These are phyloP conservation scores for Aureobasidium sp. DNA, from an alignment of 2,329 filamentous ascomycete genomes.

Conservation along the genomic window DNA sequence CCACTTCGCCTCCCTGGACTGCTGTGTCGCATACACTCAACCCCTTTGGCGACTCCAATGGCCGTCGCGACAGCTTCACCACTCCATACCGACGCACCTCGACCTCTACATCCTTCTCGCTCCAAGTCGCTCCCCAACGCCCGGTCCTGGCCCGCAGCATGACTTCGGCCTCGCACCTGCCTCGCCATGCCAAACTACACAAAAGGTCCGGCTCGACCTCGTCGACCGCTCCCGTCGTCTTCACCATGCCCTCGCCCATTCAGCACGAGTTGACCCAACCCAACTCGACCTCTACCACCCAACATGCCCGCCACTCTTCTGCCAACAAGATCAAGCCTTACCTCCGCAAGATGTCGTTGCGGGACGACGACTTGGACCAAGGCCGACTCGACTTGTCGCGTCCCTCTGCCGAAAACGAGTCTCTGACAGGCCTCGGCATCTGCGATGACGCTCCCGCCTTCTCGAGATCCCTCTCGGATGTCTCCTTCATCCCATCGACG, in stretches of 20 bases:
- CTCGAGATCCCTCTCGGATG: constrained; percentile 34
- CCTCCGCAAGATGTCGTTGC: constrained; percentile 43
- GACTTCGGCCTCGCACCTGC: constrained; percentile 10
- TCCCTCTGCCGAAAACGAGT: constrained; percentile 46
- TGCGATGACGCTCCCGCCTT: constrained; percentile 33
- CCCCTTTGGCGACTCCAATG: constrained; percentile 10
- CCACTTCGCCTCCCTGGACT: background rate
- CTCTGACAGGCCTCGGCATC: constrained; percentile 44
- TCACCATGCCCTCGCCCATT: constrained; percentile 23
- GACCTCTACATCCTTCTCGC: constrained; percentile 3
- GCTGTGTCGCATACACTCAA: background rate
- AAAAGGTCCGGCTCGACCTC: constrained; percentile 22
- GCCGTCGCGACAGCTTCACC: constrained; percentile 10
- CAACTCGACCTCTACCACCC: constrained; percentile 7
- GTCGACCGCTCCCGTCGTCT: constrained; percentile 20
- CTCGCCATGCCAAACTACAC: constrained; percentile 20
- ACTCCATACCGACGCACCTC: background rate
- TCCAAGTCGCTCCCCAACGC: background rate
- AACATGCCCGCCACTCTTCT: constrained; percentile 15
- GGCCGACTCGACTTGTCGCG: constrained; percentile 44
- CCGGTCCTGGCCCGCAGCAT: constrained; percentile 10
- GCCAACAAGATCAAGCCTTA: constrained; percentile 46
- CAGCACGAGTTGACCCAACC: constrained; percentile 19
- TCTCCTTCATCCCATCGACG: constrained; percentile 32
- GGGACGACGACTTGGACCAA: constrained; percentile 33